Conservation (phyloP, 2,329 filamentous ascomycete species). For the Nectriaceae sp. region DNA sequence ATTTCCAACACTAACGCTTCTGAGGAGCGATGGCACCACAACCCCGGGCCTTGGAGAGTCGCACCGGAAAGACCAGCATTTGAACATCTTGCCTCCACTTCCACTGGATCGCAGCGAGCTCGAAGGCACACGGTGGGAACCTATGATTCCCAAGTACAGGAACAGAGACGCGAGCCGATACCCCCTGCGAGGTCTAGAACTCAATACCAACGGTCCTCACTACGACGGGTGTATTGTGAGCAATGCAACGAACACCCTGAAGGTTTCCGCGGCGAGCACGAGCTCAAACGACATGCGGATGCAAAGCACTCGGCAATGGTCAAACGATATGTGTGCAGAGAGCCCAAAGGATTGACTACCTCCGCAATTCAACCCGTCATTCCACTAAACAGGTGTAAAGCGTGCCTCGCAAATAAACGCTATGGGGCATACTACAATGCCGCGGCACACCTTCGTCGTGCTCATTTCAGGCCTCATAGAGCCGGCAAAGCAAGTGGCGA, state of each 20-base stretch:
- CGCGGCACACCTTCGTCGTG: slow-evolving; percentile 57
- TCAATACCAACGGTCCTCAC: slow-evolving; percentile 55
- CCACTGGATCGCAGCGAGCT: slow-evolving; percentile 17
- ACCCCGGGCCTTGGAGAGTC: background rate
- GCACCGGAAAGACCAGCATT: slow-evolving; percentile 15
- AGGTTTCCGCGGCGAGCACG: slow-evolving; percentile 89
- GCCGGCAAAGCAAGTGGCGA: slow-evolving; percentile 60
- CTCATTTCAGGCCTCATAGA: slow-evolving; percentile 58
- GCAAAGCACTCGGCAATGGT: slow-evolving; percentile 58
- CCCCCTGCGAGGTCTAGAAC: slow-evolving; percentile 37
- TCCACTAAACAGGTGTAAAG: slow-evolving; percentile 57
- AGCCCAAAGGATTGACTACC: slow-evolving; percentile 43
- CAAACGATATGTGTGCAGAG: slow-evolving; percentile 58
- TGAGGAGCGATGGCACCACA: background rate
- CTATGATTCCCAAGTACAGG: slow-evolving; percentile 20
- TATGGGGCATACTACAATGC: slow-evolving; percentile 63
- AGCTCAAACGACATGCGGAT: slow-evolving; percentile 69
- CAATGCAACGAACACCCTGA: slow-evolving; percentile 81
- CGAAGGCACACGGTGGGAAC: slow-evolving; percentile 28
- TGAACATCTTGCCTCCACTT: slow-evolving; percentile 13
- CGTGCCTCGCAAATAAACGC: slow-evolving; percentile 56
- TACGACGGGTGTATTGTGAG: slow-evolving; percentile 74
- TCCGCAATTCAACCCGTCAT: slow-evolving; percentile 49
- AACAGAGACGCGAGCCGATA: slow-evolving; percentile 41
- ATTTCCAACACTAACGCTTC: background rate